These are phyloP conservation scores for Acanthamoeba castellanii DNA, from an alignment of 208 protist genomes.

Conservation along the genomic window DNA sequence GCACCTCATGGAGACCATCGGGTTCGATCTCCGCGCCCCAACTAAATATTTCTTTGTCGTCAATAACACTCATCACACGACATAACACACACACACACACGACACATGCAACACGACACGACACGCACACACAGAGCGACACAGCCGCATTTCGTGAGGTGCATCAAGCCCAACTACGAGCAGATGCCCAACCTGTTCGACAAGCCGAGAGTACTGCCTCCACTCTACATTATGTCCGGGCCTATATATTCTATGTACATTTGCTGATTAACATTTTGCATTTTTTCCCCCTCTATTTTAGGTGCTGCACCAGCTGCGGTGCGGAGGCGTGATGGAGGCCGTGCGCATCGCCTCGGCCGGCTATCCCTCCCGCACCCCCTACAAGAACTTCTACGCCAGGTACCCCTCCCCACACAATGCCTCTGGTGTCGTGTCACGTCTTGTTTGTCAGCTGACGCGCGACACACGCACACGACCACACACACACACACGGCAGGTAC, in stretches of 20 bases:
- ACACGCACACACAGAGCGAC: conserved; percentile 4
- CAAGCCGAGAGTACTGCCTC: neutral
- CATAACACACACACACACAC: too few relatives aligned
- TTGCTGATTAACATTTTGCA: neutral
- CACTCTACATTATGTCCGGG: too few relatives aligned
- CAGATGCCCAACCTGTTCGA: conserved; percentile 41
- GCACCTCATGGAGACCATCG: conserved; percentile 61
- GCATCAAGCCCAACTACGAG: conserved; percentile 72
- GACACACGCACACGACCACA: neutral
- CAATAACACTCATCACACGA: too few relatives aligned
- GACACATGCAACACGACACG: too few relatives aligned
- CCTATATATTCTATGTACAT: too few relatives aligned
- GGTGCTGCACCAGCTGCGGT: conserved; percentile 68
- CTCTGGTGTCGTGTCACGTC: neutral
- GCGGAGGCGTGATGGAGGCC: conserved; percentile 64
- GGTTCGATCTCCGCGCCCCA: neutral
- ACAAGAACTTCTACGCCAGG: conserved; percentile 23
- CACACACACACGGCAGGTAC: neutral
- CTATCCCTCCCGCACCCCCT: conserved; percentile 56
- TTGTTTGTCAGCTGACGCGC: too few relatives aligned
- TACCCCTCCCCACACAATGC: neutral
- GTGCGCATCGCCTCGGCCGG: neutral
- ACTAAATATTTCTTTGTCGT: neutral
- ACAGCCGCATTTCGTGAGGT: conserved; percentile 45
- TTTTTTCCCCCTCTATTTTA: neutral